Evolutionary conservation across 192 early-diverging fungal genomes (phyloP).

Genomic region (Backusella westeae): DNA sequence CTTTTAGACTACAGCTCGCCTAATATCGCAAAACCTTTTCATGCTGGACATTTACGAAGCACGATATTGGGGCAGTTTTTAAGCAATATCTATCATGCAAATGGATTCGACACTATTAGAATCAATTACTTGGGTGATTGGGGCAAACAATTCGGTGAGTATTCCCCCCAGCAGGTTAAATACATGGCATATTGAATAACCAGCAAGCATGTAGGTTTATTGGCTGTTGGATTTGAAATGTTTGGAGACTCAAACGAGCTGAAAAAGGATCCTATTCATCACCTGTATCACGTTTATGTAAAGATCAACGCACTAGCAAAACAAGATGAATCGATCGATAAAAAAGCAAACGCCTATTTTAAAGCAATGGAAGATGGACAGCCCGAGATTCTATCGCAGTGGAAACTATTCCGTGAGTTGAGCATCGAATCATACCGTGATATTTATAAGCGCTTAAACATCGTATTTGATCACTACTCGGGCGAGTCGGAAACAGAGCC

Average conservation of each 20-base stretch:
- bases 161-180: not conserved
- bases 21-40: slow-evolving; percentile 98
- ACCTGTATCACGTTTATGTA: slow-evolving; percentile 91
- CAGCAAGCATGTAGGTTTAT: slow-evolving; percentile 51
- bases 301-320: slow-evolving; percentile 71
- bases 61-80: slow-evolving; percentile 97
- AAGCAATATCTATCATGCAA: slow-evolving; percentile 68
- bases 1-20: slow-evolving; percentile 92
- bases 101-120: slow-evolving; percentile 76
- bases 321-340: slow-evolving; percentile 60
- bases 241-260: slow-evolving; percentile 73
- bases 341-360: slow-evolving; percentile 82
- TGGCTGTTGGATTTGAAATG: slow-evolving; percentile 84
- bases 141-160: slow-evolving; percentile 94
- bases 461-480: slow-evolving; percentile 85
- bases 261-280: slow-evolving; percentile 75
- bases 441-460: slow-evolving; percentile 79
- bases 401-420: slow-evolving; percentile 83
- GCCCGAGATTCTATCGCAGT: slow-evolving; percentile 61
- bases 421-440: slow-evolving; percentile 81
- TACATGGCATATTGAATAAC: not conserved
- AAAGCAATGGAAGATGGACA: slow-evolving; percentile 87
- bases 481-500: slow-evolving; percentile 84
- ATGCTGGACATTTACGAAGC: slow-evolving; percentile 93
- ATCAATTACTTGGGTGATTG: slow-evolving; percentile 99